These are phyloP conservation scores for Acanthochlamys bracteata DNA, from an alignment of 106 monocot genomes.

Conservation along the genomic window DNA sequence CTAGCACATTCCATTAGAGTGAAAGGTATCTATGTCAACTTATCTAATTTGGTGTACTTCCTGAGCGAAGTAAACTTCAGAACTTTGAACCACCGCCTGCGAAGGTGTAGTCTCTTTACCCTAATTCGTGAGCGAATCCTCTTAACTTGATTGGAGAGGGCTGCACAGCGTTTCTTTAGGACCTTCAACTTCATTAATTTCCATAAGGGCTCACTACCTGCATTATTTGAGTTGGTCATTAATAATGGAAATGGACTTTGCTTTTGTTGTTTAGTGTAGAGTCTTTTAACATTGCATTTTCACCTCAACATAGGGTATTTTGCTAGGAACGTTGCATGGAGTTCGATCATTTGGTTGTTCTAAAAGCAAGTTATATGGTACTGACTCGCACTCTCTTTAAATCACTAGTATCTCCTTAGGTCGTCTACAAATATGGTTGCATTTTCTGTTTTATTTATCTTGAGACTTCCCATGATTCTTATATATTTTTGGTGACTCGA, in stretches of 20 bases:
- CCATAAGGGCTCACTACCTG: constrained; percentile 19
- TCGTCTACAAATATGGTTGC: background rate
- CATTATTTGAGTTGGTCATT: background rate
- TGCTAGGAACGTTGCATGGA: too few species aligned
- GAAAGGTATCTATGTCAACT: background rate
- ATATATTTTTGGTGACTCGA: too few species aligned
- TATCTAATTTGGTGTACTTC: constrained; percentile 33
- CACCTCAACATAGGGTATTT: too few species aligned
- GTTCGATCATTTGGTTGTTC: background rate
- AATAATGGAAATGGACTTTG: background rate
- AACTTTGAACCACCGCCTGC: constrained; percentile 30
- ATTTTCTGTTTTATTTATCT: too few species aligned
- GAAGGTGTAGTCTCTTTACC: constrained; percentile 33
- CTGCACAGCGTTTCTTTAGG: constrained; percentile 19
- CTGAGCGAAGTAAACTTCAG: constrained; percentile 24
- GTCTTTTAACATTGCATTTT: too few species aligned
- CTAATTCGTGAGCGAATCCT: constrained; percentile 30
- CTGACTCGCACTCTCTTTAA: too few species aligned
- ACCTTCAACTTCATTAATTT: constrained; percentile 20
- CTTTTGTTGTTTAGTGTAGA: background rate
- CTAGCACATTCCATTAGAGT: background rate
- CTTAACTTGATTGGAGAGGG: constrained; percentile 24
- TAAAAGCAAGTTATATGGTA: too few species aligned
- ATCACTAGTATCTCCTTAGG: background rate
- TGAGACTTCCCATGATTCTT: too few species aligned